Conservation (phyloP, 495 filamentous ascomycete species). For the Neurospora sp. region DNA sequence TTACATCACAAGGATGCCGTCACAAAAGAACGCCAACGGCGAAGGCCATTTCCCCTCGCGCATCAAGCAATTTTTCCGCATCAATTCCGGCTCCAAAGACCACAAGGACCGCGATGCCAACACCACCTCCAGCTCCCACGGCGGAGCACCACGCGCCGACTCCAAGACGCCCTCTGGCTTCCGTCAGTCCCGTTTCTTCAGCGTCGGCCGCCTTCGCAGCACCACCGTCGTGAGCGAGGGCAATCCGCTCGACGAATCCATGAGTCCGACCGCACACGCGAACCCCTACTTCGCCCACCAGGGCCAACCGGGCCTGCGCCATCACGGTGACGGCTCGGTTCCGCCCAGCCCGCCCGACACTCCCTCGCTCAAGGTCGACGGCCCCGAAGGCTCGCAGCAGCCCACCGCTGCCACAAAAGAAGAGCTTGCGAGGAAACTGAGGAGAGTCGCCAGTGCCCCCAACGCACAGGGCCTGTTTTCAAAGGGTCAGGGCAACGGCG, state of each 20-base stretch:
- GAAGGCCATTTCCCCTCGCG: constrained; percentile 69
- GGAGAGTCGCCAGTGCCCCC: constrained; percentile 89
- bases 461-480: constrained; percentile 92
- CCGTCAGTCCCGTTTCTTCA: constrained; percentile 75
- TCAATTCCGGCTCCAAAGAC: constrained; percentile 49
- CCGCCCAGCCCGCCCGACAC: constrained; percentile 95
- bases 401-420: constrained; percentile 76
- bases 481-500: constrained; percentile 46
- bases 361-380: constrained; percentile 63
- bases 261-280: constrained; percentile 87
- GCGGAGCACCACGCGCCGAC: constrained; percentile 21
- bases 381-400: constrained; percentile 54
- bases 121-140: constrained; percentile 15
- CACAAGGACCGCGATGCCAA: constrained; percentile 32
- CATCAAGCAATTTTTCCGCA: constrained; percentile 96
- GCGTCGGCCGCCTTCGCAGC: constrained; percentile 67
- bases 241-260: constrained; percentile 74
- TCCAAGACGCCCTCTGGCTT: constrained; percentile 51
- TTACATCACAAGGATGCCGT: constrained; percentile 24
- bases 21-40: constrained; percentile 31
- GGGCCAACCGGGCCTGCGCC: constrained; percentile 81
- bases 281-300: constrained; percentile 98
- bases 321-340: constrained; percentile 91
- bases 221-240: constrained; percentile 90
- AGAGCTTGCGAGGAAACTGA: constrained; percentile 82